Percentiles rank a stretch among this genome's conserved stretches.
phyloP scores from a whole-genome alignment of 1,284 basidiomycete species.

The Schizophyllum commune region DNA sequence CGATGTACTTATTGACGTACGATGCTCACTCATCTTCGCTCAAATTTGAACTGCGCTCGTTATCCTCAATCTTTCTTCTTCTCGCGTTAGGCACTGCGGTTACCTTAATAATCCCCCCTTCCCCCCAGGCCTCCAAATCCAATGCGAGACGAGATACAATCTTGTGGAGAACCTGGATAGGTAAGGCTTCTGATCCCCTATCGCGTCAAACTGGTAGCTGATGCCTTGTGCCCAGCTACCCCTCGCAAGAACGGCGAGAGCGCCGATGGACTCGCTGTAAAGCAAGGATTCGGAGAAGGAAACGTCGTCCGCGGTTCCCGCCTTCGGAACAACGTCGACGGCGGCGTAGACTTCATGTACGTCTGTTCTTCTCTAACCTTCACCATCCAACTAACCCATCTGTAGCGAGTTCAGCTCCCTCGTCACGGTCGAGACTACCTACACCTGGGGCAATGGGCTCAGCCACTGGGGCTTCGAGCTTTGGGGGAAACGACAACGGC shows the following conservation, averaged over 20 bases:
- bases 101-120: too few relatives aligned
- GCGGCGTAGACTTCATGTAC: constrained; percentile 7
- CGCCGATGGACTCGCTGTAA: constrained; percentile 7
- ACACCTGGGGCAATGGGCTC: constrained; percentile 8
- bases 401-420: constrained; percentile 7
- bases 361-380: neutral
- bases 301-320: constrained; percentile 7
- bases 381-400: neutral
- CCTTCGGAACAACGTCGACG: constrained; percentile 10
- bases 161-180: constrained; percentile 7
- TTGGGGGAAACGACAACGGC: constrained; percentile 8
- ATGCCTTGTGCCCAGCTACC: constrained; percentile 1
- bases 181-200: neutral
- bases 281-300: constrained; percentile 6
- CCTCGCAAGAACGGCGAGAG: constrained; percentile 11
- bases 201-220: neutral
- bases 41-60: too few relatives aligned
- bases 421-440: constrained; percentile 7
- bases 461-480: constrained; percentile 8
- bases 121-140: constrained; percentile 7
- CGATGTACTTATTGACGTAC: too few relatives aligned
- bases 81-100: too few relatives aligned
- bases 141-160: constrained; percentile 7
- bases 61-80: too few relatives aligned
- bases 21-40: too few relatives aligned